These are phyloP conservation scores for Heliocybe sulcata DNA, from an alignment of 1,284 basidiomycete genomes.

Conservation along the genomic window DNA sequence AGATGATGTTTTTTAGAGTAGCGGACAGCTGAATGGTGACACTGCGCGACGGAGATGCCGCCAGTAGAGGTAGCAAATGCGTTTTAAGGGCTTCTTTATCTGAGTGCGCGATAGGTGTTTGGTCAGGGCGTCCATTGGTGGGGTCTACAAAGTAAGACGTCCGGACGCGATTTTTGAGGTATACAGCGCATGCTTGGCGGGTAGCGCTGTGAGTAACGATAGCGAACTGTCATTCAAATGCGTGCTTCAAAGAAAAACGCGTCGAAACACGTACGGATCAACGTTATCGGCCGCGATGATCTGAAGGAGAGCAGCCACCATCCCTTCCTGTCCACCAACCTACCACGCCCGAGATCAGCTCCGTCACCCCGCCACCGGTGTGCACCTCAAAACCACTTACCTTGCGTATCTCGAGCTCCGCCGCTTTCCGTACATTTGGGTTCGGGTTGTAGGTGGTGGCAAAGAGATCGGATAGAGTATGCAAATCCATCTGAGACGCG, in stretches of 20 bases:
- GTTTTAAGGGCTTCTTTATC: constrained; percentile 67
- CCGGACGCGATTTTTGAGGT: constrained; percentile 80
- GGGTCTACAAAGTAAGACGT: constrained; percentile 49
- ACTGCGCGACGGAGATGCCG: constrained; percentile 54
- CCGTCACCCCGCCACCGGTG: too few relatives aligned
- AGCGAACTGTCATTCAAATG: constrained; percentile 5
- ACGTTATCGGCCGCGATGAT: constrained; percentile 72
- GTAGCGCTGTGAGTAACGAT: constrained; percentile 42
- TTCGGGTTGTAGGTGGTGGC: constrained; percentile 75
- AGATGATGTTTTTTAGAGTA: constrained; percentile 63
- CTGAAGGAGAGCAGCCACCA: constrained; percentile 72
- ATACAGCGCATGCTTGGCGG: constrained; percentile 75
- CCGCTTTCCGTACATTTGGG: constrained; percentile 77
- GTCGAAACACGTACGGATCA: constrained; percentile 59
- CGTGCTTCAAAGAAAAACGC: constrained; percentile 21
- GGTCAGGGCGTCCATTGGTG: constrained; percentile 43
- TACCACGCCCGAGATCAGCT: constrained; percentile 20
- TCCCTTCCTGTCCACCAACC: constrained; percentile 73
- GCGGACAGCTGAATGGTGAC: constrained; percentile 71
- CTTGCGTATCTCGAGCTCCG: constrained; percentile 80
- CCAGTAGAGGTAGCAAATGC: constrained; percentile 61
- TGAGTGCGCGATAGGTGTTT: constrained; percentile 48
- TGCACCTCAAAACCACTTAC: constrained; percentile 34
- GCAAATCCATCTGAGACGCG: constrained; percentile 56
- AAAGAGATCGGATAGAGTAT: constrained; percentile 70